Evolutionary conservation across 192 early-diverging fungal species (phyloP), one percentile per base, ranked within the genome.

Genomic region (Radiomyces spectabilis): DNA sequence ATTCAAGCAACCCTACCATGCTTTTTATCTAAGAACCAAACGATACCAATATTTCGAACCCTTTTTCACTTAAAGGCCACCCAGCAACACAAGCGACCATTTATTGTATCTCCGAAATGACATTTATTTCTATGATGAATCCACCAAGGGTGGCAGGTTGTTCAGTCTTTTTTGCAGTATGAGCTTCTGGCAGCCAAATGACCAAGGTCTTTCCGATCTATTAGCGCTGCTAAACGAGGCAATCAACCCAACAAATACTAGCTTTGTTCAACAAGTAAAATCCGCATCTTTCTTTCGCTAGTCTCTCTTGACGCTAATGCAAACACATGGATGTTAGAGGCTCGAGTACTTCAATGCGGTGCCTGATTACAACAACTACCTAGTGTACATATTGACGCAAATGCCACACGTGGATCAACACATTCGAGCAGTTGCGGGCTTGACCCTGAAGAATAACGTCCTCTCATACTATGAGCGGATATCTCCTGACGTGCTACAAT

Each of bases 351-450:
- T 91, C 64, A 86, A 85, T 65, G 72, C 79, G 57, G 76, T 94
- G 9, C 88, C 92, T 9, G 92, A 96, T 63, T 97, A 89, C 82
- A 85, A 89, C 70, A 87, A 85, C 66, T 97, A 95, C 76, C 79
- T 97, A 27, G 84, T 87, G 42, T 92, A 87, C 62, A 86, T 98
- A 55, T 77, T 97, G 60, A 84, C 92, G 1, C 74, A 83, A 59
- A 78, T 44, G 79, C 76, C 50, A 59, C 72, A 88, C 66, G 74
- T 80, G 42, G 77, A 84, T 41, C 78, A 87, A 58, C 71, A 84
- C 18, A 84, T 85, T 48, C 88, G 97, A 39, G 77, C 85, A 7
- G 84, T 93, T 31, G 97, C 95, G 12, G 95, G 95, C 16, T 79
- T 92, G 63, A 76, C 85, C 57, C 77, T 87, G 57, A 88, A 94